Conservation (phyloP, 208 protist species). For the Endotrypanum monterogeii region DNA sequence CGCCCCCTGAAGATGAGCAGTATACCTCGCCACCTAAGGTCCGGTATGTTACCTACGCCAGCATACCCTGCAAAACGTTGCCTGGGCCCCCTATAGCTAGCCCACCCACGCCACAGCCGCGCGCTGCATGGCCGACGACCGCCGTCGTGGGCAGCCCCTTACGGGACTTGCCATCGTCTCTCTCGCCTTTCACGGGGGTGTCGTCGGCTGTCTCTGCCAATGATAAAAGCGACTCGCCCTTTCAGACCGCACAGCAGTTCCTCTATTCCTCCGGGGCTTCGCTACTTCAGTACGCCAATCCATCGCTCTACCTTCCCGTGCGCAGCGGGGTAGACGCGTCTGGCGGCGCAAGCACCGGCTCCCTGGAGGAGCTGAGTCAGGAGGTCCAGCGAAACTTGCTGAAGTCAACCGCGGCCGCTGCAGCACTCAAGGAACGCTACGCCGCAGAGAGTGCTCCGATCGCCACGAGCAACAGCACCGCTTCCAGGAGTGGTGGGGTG, state of each 20-base stretch:
- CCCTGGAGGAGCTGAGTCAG: slow-evolving; percentile 11
- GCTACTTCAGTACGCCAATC: slow-evolving; percentile 18
- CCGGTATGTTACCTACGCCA: slow-evolving; percentile 12
- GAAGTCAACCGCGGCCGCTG: slow-evolving; percentile 1
- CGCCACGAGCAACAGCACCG: not conserved
- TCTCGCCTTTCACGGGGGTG: not conserved
- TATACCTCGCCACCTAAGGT: not conserved
- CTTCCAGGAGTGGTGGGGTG: not conserved
- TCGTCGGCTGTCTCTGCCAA: not conserved
- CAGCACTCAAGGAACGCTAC: slow-evolving; percentile 25
- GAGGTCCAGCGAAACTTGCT: slow-evolving; percentile 22
- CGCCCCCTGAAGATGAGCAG: not conserved
- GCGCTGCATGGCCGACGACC: not conserved
- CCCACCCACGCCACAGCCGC: not conserved
- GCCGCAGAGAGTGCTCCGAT: not conserved
- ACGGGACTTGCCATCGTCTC: not conserved
- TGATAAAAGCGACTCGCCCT: slow-evolving; percentile 4
- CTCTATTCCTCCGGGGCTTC: slow-evolving; percentile 25
- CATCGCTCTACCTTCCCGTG: slow-evolving; percentile 15
- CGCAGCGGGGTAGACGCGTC: slow-evolving; percentile 7
- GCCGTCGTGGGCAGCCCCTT: not conserved
- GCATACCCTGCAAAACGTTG: slow-evolving; percentile 16
- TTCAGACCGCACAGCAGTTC: slow-evolving; percentile 27
- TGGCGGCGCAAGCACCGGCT: not conserved
- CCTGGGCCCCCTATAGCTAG: slow-evolving; percentile 23